Base-by-base conservation (phyloP, 768 basidiomycete species). In the Phaeotremella fagi region DNA sequence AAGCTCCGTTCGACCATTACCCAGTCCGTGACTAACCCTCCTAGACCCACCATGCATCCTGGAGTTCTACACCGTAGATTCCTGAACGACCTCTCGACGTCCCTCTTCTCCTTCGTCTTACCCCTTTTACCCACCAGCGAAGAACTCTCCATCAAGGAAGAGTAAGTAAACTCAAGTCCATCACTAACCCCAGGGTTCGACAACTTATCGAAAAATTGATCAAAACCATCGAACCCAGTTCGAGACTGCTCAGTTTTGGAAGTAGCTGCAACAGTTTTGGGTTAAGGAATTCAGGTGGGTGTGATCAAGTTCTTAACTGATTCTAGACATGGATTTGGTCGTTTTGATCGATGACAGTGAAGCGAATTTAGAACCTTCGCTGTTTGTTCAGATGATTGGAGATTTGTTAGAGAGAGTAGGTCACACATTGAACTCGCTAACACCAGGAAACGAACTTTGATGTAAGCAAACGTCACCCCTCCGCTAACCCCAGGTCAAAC, bases 211-310 rank as follows among this genome's bases (percentile, higher is more conserved):
- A 99, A 78, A 82, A 88, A 64, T 84, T 99, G 76, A 94, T 94
- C 72, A 83, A 88, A 71, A 91, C 88, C 41, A 88, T 99, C 76
- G 88, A 92, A 73, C 92, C 91, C 38, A 82, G 89, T 64, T 87
- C 87, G 60, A 84, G 88, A 48, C 78, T 99, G 63, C 76, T 94
- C 63, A 90, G 90, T 52, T 99, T 99, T 73, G 94, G 94, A 28
- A 91, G 89, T 71, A 95, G 90, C 31, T 92, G 91, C 11, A 98
- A 97, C 69, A 91, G 92, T 54, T 94, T 98, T 79, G 91, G 89
- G 72, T 82, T 98, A 66, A 82, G 90, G 63, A 95, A 97, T 78
- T 94, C 90, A 57, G 92, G 92, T 88, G 48, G 52, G 79, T 62
- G 22, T 43, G 6, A 47, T 7, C 3, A 27, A 29, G 18, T 14